Percentiles rank a stretch among this genome's conserved stretches.
Evolutionary conservation across 2,329 filamentous ascomycete genomes (phyloP).

Genomic region (Aspergillus felis): DNA sequence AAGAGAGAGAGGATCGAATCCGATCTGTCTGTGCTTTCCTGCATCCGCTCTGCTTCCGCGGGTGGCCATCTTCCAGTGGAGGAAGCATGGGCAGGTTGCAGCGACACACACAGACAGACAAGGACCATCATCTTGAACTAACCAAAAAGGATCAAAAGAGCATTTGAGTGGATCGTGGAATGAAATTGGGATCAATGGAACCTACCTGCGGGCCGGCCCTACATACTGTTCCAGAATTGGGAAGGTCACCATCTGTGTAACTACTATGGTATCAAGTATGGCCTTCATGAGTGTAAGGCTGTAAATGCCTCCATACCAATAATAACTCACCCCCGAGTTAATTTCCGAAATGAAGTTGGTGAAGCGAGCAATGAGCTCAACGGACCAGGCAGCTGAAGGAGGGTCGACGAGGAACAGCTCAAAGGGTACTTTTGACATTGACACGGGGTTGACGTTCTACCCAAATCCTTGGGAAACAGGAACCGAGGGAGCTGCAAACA

Average conservation of each 20-base stretch:
- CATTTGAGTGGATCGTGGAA: constrained; percentile 1
- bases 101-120: not conserved
- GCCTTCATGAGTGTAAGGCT: no score
- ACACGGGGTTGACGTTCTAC: not conserved
- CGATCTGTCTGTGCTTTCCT: constrained; percentile 17
- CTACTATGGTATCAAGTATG: not conserved
- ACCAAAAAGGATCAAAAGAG: not conserved
- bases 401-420: not conserved
- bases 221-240: constrained; percentile 17
- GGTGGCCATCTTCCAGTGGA: not conserved
- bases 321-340: not conserved
- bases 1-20: constrained; percentile 7
- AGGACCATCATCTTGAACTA: not conserved
- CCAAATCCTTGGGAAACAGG: not conserved
- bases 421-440: not conserved
- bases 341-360: not conserved
- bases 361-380: not conserved
- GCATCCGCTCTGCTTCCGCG: constrained; percentile 17
- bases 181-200: constrained; percentile 9
- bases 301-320: not conserved
- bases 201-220: constrained; percentile 23
- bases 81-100: not conserved
- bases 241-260: not conserved
- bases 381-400: not conserved
- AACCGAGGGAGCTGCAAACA: not conserved